These are phyloP conservation scores for Sporisorium scitamineum DNA, from an alignment of 1,284 basidiomycete genomes.

Conservation along the genomic window DNA sequence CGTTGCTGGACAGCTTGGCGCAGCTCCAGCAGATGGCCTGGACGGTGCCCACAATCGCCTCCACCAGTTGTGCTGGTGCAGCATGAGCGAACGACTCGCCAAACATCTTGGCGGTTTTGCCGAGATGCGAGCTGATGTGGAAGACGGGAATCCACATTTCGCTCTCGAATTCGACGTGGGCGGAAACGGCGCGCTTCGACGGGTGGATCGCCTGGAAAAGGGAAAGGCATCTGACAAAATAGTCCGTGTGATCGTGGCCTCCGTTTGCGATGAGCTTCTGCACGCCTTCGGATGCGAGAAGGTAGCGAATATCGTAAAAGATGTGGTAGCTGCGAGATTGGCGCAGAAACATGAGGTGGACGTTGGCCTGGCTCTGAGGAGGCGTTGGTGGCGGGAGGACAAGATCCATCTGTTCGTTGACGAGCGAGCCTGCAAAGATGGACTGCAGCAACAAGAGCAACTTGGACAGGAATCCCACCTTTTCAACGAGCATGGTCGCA, in stretches of 20 bases:
- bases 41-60: constrained; percentile 79
- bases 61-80: constrained; percentile 75
- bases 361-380: constrained; percentile 49
- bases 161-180: constrained; percentile 68
- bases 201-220: constrained; percentile 66
- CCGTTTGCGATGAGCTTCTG: constrained; percentile 57
- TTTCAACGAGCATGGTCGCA: constrained; percentile 59
- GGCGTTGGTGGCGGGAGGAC: constrained; percentile 53
- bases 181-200: constrained; percentile 56
- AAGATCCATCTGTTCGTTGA: constrained; percentile 35
- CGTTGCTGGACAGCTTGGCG: constrained; percentile 34
- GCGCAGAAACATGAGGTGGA: constrained; percentile 54
- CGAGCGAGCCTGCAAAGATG: constrained; percentile 57
- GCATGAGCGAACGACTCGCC: constrained; percentile 70
- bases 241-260: constrained; percentile 30
- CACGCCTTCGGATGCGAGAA: constrained; percentile 62
- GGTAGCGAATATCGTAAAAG: constrained; percentile 67
- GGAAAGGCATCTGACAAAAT: constrained; percentile 60
- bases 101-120: constrained; percentile 60
- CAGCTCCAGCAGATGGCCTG: constrained; percentile 74
- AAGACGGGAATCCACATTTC: constrained; percentile 68
- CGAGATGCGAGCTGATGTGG: constrained; percentile 65
- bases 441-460: constrained; percentile 62
- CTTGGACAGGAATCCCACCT: constrained; percentile 52
- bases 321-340: constrained; percentile 64